These are phyloP conservation scores for Ceratobasidium sp. DNA, from an alignment of 1,284 basidiomycete genomes.

Conservation along the genomic window DNA sequence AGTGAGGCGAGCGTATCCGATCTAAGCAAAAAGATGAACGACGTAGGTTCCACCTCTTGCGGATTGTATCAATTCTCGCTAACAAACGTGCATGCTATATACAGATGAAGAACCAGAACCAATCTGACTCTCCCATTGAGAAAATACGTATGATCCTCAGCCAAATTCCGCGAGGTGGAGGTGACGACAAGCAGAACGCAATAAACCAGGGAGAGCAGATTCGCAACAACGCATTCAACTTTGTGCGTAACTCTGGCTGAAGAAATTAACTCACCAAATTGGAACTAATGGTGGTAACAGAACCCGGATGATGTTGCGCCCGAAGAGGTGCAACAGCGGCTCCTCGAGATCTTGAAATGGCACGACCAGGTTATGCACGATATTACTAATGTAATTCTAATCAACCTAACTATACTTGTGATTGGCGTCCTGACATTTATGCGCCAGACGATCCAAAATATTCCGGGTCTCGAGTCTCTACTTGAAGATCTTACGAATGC, in stretches of 20 bases:
- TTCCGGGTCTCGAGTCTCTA: slow-evolving; percentile 77
- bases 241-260: slow-evolving; percentile 59
- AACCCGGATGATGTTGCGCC: slow-evolving; percentile 69
- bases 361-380: slow-evolving; percentile 71
- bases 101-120: slow-evolving; percentile 50
- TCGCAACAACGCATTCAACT: slow-evolving; percentile 67
- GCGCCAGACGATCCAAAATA: slow-evolving; percentile 69
- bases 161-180: slow-evolving; percentile 67
- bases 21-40: slow-evolving; percentile 82
- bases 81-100: slow-evolving; percentile 54
- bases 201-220: slow-evolving; percentile 69
- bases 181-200: slow-evolving; percentile 62
- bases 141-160: slow-evolving; percentile 66
- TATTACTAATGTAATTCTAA: slow-evolving; percentile 58
- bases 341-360: slow-evolving; percentile 80
- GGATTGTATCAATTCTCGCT: slow-evolving; percentile 67
- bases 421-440: slow-evolving; percentile 53
- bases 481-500: slow-evolving; percentile 75
- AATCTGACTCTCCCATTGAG: slow-evolving; percentile 57
- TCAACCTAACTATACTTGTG: no score
- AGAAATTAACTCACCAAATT: neutral
- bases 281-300: neutral
- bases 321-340: slow-evolving; percentile 75
- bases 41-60: slow-evolving; percentile 59
- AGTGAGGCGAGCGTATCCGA: slow-evolving; percentile 89